Base-by-base conservation (phyloP, 306 rosid species). In the Cucumis melo region DNA sequence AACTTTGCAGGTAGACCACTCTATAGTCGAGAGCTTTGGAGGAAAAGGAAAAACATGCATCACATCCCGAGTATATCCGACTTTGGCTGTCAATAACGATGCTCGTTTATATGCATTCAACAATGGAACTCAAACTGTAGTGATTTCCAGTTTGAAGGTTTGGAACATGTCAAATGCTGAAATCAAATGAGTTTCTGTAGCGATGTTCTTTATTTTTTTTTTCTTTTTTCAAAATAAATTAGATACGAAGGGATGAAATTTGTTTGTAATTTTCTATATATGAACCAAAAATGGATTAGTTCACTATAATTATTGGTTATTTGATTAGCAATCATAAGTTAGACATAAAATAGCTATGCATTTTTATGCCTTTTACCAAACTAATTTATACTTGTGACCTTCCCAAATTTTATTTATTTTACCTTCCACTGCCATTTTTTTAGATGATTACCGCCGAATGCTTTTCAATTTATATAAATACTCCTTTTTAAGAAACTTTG, bases 41-140 rank as follows among this genome's bases (percentile, higher is more conserved):
- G 92, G 91, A 75, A 76, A 89, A 75, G 94, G 94, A 74, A 89
- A 80, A 50, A 88, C 86, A 0, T 84, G 89, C 84, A 89, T 90
- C 56, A 89, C 94, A 55, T 82, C 96, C 0, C 88, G 94, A 79
- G 98, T 90, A 53, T 92, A 92, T 86, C 98, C 96, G 12, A 85
- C 89, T 27, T 38, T 89, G 83, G 96, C 95, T 50, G 78, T 88
- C 29, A 74, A 82, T 78, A 78, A 68, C 21, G 79, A 77, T 42
- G 87, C 92, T 54, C 79, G 29, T 27, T 81, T 91, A 46, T 87
- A 84, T 8, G 89, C 82, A 79, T 90, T 93, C 82, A 89, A 91
- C 63, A 72, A 89, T 80, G 96, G 98, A 79, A 82, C 88, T 58
- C 59, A 82, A 11, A 38, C 34, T 14, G 87, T 91, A 36, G 79